Evolutionary conservation across 1,139 yeast species (phyloP), one percentile per base, ranked within the genome.

Genomic region (Blastobotrys capitulatus): DNA sequence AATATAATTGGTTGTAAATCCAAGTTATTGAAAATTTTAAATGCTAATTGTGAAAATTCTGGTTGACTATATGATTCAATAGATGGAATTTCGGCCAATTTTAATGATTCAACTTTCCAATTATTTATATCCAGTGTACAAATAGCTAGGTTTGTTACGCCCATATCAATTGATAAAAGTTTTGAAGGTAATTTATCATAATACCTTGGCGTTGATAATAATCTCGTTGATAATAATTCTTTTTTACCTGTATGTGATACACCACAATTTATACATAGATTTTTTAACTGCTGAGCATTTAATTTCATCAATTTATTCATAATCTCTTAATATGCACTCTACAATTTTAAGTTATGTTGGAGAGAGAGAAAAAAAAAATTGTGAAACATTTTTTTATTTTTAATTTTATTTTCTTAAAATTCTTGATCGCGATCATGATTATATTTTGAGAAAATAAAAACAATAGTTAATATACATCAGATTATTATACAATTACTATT

Each of bases 1-100:
- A 80, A 58, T 6, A 78, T 69, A 5, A 73, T 59, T 50, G 73
- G 73, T 0, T 79, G n/a, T n/a, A n/a, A n/a, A n/a, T n/a, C n/a
- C 74, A 13, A 44, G 29, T 41, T 15, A 34, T 42, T 25, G 26
- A 56, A 54, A 34, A 65, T 48, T 1, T 52, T 48, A 10, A 56
- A 38, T 2, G 66, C 66, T 25, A 49, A 44, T 9, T 43, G 25
- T 6, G 68, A 60, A 46, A 63, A 61, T 15, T 51, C 47, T 0
- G 68, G 68, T 47, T 60, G 63, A 4, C 51, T 52, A n/a, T 56
- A 52, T 7, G 57, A 13, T 2, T 77, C 56, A 10, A 6, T n/a
- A 19, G 2, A 13, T 2, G 44, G 44, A 2, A 41, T 25, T 7
- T 41, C 37, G 2, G 22, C 37, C 12, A 41, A 20, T 25, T 12